Conservation (phyloP, 495 filamentous ascomycete genomes). For the Jackrogersella minutella region DNA sequence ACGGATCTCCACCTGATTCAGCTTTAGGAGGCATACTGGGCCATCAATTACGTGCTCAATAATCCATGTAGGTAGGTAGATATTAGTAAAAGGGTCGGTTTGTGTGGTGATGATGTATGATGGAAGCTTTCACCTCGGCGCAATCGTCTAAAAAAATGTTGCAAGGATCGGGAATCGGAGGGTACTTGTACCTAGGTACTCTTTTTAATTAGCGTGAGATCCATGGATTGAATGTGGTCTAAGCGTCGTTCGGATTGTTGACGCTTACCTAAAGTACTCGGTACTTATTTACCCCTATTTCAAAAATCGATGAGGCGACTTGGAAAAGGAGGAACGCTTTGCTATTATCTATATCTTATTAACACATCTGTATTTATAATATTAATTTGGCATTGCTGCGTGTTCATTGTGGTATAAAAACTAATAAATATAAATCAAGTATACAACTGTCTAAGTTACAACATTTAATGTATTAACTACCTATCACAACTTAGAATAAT, state of each 20-base stretch:
- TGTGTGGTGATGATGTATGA: conserved; percentile 6
- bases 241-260: neutral
- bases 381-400: too few species aligned
- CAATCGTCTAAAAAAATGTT: too few species aligned
- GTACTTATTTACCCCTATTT: neutral
- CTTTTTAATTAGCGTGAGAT: neutral
- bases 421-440: too few species aligned
- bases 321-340: too few species aligned
- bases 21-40: conserved; percentile 39
- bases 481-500: too few species aligned
- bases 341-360: too few species aligned
- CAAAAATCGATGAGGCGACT: too few species aligned
- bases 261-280: neutral
- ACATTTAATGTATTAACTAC: too few species aligned
- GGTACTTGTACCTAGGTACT: neutral
- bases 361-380: too few species aligned
- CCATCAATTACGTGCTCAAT: neutral
- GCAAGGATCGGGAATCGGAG: neutral
- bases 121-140: conserved; percentile 11
- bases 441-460: too few species aligned
- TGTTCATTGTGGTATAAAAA: too few species aligned
- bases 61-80: neutral
- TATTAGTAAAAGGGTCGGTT: neutral
- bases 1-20: conserved; percentile 41
- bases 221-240: neutral